A percentile compares a stretch with the other conserved stretches of the same genome.
These are phyloP conservation scores for Nakazawaea ernobii DNA, from an alignment of 805 yeast species.

Conservation along the genomic window DNA sequence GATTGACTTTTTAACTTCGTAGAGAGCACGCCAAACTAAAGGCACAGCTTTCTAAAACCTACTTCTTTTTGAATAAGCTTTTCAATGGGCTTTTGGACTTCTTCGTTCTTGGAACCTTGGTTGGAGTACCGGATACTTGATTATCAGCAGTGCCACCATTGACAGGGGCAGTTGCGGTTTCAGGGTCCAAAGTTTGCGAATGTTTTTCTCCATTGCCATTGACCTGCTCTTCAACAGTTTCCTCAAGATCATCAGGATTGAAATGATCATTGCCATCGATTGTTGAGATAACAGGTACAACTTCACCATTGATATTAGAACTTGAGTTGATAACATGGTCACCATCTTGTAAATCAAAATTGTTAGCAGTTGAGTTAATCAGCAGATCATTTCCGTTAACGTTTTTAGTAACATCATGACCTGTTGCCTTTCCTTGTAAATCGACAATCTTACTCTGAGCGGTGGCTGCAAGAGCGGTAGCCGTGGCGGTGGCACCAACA, in stretches of 20 bases:
- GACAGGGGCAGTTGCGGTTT: background rate
- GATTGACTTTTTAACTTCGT: background rate
- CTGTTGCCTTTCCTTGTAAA: background rate
- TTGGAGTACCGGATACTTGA: background rate
- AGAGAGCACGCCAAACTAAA: no score
- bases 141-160: conserved; percentile 1
- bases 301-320: conserved; percentile 6
- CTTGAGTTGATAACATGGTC: conserved; percentile 22
- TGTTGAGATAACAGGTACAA: conserved; percentile 19
- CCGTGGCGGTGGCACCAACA: conserved; percentile 3
- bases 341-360: conserved; percentile 11
- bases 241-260: conserved; percentile 8
- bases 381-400: background rate
- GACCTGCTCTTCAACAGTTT: background rate
- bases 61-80: conserved; percentile 9
- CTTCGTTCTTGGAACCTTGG: conserved; percentile 1
- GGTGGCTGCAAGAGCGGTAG: conserved; percentile 2
- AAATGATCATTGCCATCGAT: conserved; percentile 35
- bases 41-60: background rate
- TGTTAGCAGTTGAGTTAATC: background rate
- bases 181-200: background rate
- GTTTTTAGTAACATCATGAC: background rate
- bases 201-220: background rate
- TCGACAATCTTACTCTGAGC: conserved; percentile 8
- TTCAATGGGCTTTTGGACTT: conserved; percentile 12